Conservation (phyloP, 2,329 filamentous ascomycete genomes). For the Ceratocystis variospora region DNA sequence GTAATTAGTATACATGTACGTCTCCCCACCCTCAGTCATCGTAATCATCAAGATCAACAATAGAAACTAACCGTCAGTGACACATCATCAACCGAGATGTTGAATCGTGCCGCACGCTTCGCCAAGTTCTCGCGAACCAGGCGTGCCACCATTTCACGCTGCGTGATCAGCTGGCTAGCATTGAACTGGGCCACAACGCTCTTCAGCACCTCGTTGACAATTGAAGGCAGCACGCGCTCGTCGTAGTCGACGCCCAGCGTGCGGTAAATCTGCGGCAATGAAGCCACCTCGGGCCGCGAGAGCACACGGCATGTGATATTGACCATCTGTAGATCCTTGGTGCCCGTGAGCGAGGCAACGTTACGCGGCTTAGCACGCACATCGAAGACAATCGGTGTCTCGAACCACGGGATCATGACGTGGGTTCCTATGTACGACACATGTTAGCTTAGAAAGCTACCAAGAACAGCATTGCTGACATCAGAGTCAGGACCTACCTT, state of each 20-base stretch:
- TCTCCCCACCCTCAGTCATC: neutral
- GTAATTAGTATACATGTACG: constrained; percentile 2
- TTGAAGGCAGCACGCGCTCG: constrained; percentile 88
- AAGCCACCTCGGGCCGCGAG: constrained; percentile 72
- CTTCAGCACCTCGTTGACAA: constrained; percentile 98
- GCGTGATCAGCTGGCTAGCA: constrained; percentile 92
- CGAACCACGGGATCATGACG: constrained; percentile 88
- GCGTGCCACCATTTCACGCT: constrained; percentile 89
- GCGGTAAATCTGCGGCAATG: constrained; percentile 91
- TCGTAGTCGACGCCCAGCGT: constrained; percentile 94
- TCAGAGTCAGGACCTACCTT: constrained; percentile 47
- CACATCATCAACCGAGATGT: constrained; percentile 94
- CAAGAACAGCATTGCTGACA: neutral
- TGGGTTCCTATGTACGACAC: constrained; percentile 57
- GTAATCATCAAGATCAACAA: neutral
- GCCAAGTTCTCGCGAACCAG: constrained; percentile 89
- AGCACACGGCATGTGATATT: constrained; percentile 99
- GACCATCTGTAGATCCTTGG: constrained; percentile 99
- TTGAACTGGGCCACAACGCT: constrained; percentile 99
- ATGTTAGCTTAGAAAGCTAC: constrained; percentile 18
- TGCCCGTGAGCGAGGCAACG: constrained; percentile 90
- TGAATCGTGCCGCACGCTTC: constrained; percentile 82
- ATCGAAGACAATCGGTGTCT: constrained; percentile 92
- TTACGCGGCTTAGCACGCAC: constrained; percentile 95
- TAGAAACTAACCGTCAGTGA: constrained; percentile 64